Conservation (phyloP, 1,139 yeast species). For the Meyerozyma smithsonii region DNA sequence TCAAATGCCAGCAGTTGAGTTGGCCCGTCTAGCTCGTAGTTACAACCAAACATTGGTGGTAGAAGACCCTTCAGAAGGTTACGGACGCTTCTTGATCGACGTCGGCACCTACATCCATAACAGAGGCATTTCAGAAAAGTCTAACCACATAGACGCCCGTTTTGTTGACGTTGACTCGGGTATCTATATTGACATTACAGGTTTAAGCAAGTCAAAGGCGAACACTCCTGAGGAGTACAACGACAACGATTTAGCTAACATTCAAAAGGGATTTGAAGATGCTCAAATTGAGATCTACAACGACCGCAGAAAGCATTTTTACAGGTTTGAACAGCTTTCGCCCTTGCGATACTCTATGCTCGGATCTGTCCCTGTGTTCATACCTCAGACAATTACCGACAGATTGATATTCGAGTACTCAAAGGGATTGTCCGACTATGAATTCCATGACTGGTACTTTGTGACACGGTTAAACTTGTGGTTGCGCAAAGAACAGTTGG, state of each 20-base stretch:
- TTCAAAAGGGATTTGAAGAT: slow-evolving; percentile 12
- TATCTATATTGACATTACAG: slow-evolving; percentile 24
- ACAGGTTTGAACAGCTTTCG: slow-evolving; percentile 27
- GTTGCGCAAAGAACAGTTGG: slow-evolving; percentile 10
- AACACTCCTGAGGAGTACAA: slow-evolving; percentile 9
- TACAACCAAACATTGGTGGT: slow-evolving; percentile 19
- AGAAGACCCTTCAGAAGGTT: slow-evolving; percentile 22
- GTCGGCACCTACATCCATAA: slow-evolving; percentile 22
- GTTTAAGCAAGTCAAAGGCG: slow-evolving; percentile 16
- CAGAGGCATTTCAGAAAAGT: slow-evolving; percentile 16
- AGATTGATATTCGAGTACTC: slow-evolving; percentile 17
- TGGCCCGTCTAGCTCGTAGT: slow-evolving; percentile 12
- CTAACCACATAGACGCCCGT: slow-evolving; percentile 24
- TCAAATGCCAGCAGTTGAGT: slow-evolving; percentile 19
- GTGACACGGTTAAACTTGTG: slow-evolving; percentile 14
- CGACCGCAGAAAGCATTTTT: slow-evolving; percentile 28
- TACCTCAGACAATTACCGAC: slow-evolving; percentile 13
- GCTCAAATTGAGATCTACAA: slow-evolving; percentile 7
- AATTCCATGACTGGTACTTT: slow-evolving; percentile 19
- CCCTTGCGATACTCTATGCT: slow-evolving; percentile 11
- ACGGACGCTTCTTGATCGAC: slow-evolving; percentile 22
- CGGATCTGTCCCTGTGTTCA: slow-evolving; percentile 17
- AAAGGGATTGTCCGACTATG: slow-evolving; percentile 12
- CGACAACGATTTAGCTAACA: slow-evolving; percentile 10
- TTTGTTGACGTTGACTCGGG: slow-evolving; percentile 26